Evolutionary conservation across 495 filamentous ascomycete species (phyloP), one percentile per base, ranked within the genome.

Genomic region (Lepraria neglecta): DNA sequence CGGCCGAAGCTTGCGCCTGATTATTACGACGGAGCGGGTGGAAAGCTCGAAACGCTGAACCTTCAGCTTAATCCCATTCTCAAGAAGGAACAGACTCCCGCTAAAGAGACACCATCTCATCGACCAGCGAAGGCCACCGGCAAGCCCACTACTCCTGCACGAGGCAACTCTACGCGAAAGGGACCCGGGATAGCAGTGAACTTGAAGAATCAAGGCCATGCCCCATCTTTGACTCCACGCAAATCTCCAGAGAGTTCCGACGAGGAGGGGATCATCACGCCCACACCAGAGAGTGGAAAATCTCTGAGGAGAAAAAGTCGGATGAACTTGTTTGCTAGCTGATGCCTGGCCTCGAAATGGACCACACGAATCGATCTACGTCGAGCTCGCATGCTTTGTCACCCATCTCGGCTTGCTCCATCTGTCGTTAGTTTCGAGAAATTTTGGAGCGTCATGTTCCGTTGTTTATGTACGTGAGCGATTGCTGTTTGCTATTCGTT

Each of bases 241-340:
- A n/a, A 45, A 6, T 21, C 15, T 3, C 21, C n/a, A 1, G 31
- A 28, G 24, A 28, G 15, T 21, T 53, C 24, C 12, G 27, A 24
- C 10, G 17, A 48, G 31, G 30, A 30, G 33, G 59, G 55, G 27
- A 56, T 24, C n/a, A 43, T 48, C 17, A 63, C 64, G 24, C 55
- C 64, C 6, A 66, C 64, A 6, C 56, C 56, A n/a, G 50, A 63
- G 27, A 33, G 64, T 44, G 56, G 64, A 3, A 27, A 42, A n/a
- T 56, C 59, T 10, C 24, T 53, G 60, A 56, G 35, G 47, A 56
- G 38, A 47, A 65, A 56, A 38, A 48, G 50, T 35, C 30, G 60
- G 17, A 48, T 58, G 45, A 45, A 44, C 10, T 47, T 66, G 11
- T 47, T 63, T 35, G 30, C 28, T 9, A 53, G 63, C 4, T 59